These are phyloP conservation scores for Thermothelomyces thermophilus DNA, from an alignment of 2,329 filamentous ascomycete species.

Conservation along the genomic window DNA sequence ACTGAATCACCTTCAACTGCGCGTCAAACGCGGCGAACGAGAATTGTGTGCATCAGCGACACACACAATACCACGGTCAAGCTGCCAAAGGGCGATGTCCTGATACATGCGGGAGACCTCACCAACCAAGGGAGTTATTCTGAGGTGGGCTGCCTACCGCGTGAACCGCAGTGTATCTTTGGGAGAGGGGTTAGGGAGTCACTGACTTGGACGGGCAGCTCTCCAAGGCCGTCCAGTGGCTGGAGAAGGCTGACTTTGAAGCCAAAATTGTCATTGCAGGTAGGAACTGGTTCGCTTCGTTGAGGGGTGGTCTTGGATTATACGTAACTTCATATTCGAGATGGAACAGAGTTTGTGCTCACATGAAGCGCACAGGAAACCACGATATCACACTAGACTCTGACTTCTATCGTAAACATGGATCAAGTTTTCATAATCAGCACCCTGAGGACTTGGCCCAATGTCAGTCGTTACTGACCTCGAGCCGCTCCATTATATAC, in stretches of 20 bases:
- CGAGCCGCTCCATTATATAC: constrained; percentile 55
- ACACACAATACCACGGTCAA: constrained; percentile 63
- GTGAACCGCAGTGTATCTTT: too few species aligned
- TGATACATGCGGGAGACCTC: constrained; percentile 71
- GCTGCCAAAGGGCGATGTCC: constrained; percentile 63
- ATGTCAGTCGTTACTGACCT: constrained; percentile 49
- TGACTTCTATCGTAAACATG: constrained; percentile 52
- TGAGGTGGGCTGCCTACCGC: constrained; percentile 35
- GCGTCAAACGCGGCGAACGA: constrained; percentile 40
- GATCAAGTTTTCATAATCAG: constrained; percentile 50
- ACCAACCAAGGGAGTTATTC: constrained; percentile 62
- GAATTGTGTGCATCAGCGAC: constrained; percentile 70
- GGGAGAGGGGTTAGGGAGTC: not conserved
- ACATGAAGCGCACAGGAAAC: constrained; percentile 48
- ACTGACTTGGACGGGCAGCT: constrained; percentile 34
- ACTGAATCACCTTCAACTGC: constrained; percentile 2
- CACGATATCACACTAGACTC: constrained; percentile 67
- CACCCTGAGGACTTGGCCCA: constrained; percentile 43
- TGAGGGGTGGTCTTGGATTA: too few species aligned
- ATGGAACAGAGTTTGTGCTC: not conserved
- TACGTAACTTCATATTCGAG: too few species aligned
- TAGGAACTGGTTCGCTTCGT: constrained; percentile 27
- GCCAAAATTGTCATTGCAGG: constrained; percentile 65
- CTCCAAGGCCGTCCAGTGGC: constrained; percentile 57
- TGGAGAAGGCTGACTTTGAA: constrained; percentile 61